Conservation (phyloP, 805 yeast species). For the Limtongia smithiae region DNA sequence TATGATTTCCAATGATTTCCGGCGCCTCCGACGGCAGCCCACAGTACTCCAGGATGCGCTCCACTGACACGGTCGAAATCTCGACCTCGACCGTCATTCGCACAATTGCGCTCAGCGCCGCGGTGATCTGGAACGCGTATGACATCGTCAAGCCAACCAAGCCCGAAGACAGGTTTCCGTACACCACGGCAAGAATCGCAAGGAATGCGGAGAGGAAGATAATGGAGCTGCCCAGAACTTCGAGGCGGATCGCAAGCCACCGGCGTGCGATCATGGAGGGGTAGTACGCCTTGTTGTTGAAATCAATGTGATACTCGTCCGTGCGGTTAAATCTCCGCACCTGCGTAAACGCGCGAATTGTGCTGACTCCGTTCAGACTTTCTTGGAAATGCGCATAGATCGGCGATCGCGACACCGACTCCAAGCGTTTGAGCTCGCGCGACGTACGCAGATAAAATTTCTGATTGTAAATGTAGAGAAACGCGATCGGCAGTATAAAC, state of each 20-base stretch:
- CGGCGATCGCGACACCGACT: conserved; percentile 67
- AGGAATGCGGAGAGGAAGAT: conserved; percentile 82
- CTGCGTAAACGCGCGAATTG: conserved; percentile 72
- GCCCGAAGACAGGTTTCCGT: conserved; percentile 81
- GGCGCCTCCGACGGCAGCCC: conserved; percentile 77
- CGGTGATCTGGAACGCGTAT: conserved; percentile 89
- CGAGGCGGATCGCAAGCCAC: conserved; percentile 94
- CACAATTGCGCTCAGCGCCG: conserved; percentile 92
- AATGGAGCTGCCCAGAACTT: conserved; percentile 81
- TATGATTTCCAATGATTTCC: conserved; percentile 52
- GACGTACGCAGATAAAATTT: conserved; percentile 62
- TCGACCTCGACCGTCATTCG: conserved; percentile 98
- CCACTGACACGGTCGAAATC: conserved; percentile 93
- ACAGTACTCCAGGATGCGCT: conserved; percentile 86
- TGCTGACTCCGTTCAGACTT: conserved; percentile 68
- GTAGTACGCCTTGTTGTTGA: conserved; percentile 85
- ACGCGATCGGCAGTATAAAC: conserved; percentile 62
- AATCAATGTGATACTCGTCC: conserved; percentile 60
- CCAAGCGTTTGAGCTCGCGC: conserved; percentile 73
- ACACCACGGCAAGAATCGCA: conserved; percentile 62
- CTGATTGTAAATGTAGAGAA: conserved; percentile 67
- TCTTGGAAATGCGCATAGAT: conserved; percentile 80
- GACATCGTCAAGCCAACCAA: conserved; percentile 89
- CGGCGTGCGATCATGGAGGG: conserved; percentile 90
- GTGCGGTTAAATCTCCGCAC: conserved; percentile 54